Evolutionary conservation across 2,329 filamentous ascomycete genomes (phyloP), one percentile per base, ranked within the genome.

Genomic region (Penicillium sp.): DNA sequence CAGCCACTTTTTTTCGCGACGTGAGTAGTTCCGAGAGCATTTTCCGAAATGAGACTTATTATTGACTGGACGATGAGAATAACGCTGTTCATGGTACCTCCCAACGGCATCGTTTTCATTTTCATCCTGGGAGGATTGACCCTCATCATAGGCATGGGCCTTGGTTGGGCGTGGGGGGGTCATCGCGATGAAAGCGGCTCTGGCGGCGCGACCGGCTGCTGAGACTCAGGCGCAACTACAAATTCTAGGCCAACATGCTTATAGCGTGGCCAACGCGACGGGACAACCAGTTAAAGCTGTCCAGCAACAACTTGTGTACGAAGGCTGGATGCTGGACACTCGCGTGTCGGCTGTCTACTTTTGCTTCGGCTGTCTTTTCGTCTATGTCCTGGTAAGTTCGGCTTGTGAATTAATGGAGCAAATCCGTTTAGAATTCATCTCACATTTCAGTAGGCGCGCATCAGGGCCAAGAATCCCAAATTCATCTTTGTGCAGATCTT

Each of bases 81-180:
- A 55, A 71, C 82, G 1, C 70, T 83, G 11, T 78, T 80, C 33
- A 80, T 83, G 26, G 73, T 79, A 0, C 81, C 82, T 0, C 81
- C 81, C 0, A 75, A 77, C 2, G 76, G 77, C 3, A 82, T 83
- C 14, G 66, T 83, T 1, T 79, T 81, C 38, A 69, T 83, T 42
- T 81, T 80, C 60, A 63, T 84, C 1, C 70, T 84, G 6, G 78
- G 71, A 10, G 69, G 75, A 0, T 38, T 81, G 0, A 78, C 82
- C 0, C 70, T 83, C 4, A 68, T 83, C 3, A 13, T 82, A 1
- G 82, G 82, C 19, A 81, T 83, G 68, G 78, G 74, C 35, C 65
- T 82, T 0, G 81, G 77, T 4, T 83, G 82, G 81, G 80, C 74
- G 5, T 84, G 82, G 82, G 82, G 82, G 82, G 3, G 71, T 82